Evolutionary conservation across 2,329 filamentous ascomycete species (phyloP).

Genomic region (Fusarium sp.): DNA sequence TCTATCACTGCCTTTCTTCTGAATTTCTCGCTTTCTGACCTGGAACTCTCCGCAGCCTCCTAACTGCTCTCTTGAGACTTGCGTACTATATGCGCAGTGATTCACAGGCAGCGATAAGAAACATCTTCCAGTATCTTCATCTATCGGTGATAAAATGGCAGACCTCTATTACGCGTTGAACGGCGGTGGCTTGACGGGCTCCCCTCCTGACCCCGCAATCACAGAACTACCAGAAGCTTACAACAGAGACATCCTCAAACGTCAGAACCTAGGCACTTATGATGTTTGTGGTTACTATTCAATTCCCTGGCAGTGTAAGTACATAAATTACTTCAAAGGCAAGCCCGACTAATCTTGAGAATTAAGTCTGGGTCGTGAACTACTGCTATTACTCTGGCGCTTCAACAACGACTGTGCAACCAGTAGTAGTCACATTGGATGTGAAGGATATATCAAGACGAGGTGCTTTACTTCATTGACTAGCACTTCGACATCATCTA

Average conservation of each 20-base stretch:
- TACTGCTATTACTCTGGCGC: not conserved
- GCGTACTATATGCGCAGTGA: accelerated
- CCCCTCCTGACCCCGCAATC: not conserved
- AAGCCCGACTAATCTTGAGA: not conserved
- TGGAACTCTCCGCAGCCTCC: accelerated
- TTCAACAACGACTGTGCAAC: not conserved
- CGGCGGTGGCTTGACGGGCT: not conserved
- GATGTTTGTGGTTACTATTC: not conserved
- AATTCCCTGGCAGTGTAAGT: not conserved
- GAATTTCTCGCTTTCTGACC: too few species aligned
- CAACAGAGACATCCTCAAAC: not conserved
- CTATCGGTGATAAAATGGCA: not conserved
- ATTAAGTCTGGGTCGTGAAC: not conserved
- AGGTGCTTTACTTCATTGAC: not conserved
- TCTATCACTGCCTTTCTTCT: not conserved
- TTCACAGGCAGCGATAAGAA: not conserved
- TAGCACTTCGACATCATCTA: not conserved
- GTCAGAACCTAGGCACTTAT: not conserved
- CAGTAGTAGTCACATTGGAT: not conserved
- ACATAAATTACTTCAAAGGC: accelerated
- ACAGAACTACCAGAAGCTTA: not conserved
- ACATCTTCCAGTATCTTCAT: too few species aligned
- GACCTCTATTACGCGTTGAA: not conserved
- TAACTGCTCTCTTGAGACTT: not conserved
- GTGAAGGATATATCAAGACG: not conserved